Base-by-base conservation (phyloP, 2,329 filamentous ascomycete species). In the Pyrenophora tritici-repentis region DNA sequence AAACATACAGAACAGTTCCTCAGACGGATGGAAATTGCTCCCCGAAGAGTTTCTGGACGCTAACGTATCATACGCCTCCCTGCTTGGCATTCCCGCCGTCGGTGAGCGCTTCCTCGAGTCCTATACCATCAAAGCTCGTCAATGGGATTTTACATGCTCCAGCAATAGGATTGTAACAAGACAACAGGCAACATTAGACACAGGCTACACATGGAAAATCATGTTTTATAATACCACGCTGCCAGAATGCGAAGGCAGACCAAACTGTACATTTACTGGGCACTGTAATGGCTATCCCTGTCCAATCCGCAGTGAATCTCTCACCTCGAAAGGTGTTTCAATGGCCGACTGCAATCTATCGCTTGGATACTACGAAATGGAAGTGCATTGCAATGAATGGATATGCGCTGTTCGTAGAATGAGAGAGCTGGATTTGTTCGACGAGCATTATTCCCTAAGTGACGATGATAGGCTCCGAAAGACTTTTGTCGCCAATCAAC, bases 91-190 rank as follows among this genome's bases (percentile, higher is more conserved):
- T 9, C 66, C 66, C 0, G 50, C 67, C 13, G 48, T 47, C 6
- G 50, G 56, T 2, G 5, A 53, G 32, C 33, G 17, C n/a, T 29
- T 41, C 3, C 34, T 41, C 6, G 60, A 55, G 40, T 65, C 49
- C 56, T 47, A 47, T 16, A 51, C 46, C 8, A 44, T 69, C n/a
- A 59, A 59, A 40, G 57, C 64, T 24, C 55, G 65, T 17, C 64
- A 70, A 42, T 71, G 56, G 32, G 64, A 70, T 14, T 35, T 71
- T 8, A 55, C 43, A 7, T 71, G 67, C 42, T 52, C 46, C 10
- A 65, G 46, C 38, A 66, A 63, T 17, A 18, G 54, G 24, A 26
- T 44, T 13, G 50, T 39, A 38, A 39, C 13, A 22, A 4, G 33
- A 3, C 36, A 50, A 17, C 38, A 47, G 5, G 43, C 36, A 3